These are phyloP conservation scores for Camellia japonica DNA, from an alignment of 148 eudicot genomes.

Conservation along the genomic window DNA sequence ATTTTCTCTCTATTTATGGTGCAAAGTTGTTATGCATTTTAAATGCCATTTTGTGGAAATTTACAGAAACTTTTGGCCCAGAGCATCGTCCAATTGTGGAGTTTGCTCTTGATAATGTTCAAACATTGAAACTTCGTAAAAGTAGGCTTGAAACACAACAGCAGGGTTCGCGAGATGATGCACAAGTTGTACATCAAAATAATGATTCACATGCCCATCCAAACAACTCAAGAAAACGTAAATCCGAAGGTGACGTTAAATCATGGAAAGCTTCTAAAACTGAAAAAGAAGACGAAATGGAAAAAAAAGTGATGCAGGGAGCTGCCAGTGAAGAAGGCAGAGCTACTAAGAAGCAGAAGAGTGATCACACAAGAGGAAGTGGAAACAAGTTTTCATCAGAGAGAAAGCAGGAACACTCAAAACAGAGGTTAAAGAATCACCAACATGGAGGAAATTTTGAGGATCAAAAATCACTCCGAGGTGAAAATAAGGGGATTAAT, in stretches of 20 bases:
- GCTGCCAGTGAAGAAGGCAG: constrained; percentile 22
- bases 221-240: constrained; percentile 49
- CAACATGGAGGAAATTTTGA: constrained; percentile 24
- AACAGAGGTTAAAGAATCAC: constrained; percentile 8
- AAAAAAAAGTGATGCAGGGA: constrained; percentile 17
- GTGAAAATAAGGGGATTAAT: constrained; percentile 10
- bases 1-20: neutral
- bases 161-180: constrained; percentile 19
- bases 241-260: constrained; percentile 29
- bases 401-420: constrained; percentile 3
- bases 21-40: neutral
- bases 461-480: constrained; percentile 11
- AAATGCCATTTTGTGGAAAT: constrained; percentile 4
- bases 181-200: constrained; percentile 25
- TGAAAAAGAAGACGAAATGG: constrained; percentile 19
- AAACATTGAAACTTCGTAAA: constrained; percentile 65
- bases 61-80: constrained; percentile 69
- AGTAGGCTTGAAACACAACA: constrained; percentile 42
- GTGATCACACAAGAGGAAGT: constrained; percentile 12
- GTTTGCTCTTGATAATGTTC: constrained; percentile 89
- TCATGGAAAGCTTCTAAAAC: constrained; percentile 24
- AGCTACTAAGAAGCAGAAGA: constrained; percentile 31
- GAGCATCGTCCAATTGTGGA: constrained; percentile 96
- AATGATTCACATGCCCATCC: constrained; percentile 22
- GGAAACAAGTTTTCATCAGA: constrained; percentile 15